Conservation (phyloP, 345 rosid genomes). For the sweet orange (Citrus sinensis) region DNA sequence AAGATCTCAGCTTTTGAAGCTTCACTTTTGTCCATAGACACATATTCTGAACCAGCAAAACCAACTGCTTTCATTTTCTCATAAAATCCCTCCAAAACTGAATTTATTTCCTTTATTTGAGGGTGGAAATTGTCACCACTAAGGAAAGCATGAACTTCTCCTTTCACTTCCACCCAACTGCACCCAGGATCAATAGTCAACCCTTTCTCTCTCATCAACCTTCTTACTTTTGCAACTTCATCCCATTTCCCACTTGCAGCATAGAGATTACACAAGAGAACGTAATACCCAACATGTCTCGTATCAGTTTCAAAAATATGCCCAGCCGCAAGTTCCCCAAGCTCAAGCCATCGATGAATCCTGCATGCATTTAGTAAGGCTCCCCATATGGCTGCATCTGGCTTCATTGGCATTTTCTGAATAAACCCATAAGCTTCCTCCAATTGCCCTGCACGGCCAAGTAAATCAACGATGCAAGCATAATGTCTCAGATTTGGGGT, state of each 20-base stretch:
- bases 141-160: conserved; percentile 79
- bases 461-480: conserved; percentile 82
- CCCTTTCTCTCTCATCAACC: conserved; percentile 57
- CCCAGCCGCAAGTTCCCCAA: conserved; percentile 68
- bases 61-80: conserved; percentile 53
- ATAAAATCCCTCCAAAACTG: conserved; percentile 56
- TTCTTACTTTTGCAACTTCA: conserved; percentile 61
- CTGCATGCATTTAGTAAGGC: conserved; percentile 77
- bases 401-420: conserved; percentile 51
- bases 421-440: conserved; percentile 63
- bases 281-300: conserved; percentile 63
- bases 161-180: conserved; percentile 82
- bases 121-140: conserved; percentile 65
- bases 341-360: conserved; percentile 46
- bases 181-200: conserved; percentile 77
- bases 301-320: conserved; percentile 55
- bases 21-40: conserved; percentile 42
- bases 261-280: conserved; percentile 67
- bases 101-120: conserved; percentile 46
- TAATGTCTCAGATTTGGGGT: conserved; percentile 73
- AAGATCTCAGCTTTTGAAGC: conserved; percentile 66
- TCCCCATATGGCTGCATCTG: conserved; percentile 88
- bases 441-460: conserved; percentile 69
- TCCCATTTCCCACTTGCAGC: conserved; percentile 64
- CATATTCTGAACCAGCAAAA: conserved; percentile 28